Evolutionary conservation across 116 monocot genomes (phyloP), one percentile per base, ranked within the genome.

Genomic region (Zostera marina): DNA sequence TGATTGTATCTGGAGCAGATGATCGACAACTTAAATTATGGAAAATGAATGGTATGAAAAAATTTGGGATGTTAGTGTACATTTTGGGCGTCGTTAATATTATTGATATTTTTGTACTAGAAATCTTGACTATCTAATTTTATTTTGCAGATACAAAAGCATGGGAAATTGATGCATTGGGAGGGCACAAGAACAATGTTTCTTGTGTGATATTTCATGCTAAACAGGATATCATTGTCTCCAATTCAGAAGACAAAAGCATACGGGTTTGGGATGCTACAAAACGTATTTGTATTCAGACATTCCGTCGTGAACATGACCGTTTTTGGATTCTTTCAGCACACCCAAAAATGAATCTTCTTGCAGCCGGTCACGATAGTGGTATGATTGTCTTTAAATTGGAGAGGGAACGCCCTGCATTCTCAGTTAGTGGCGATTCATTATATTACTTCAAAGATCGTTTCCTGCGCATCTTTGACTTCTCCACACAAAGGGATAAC

Each of bases 231-330:
- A 84, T 93, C 14, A 93, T 93, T 52, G 93, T 93, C 17, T 93
- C 93, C 23, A 93, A 93, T 63, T 93, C 93, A 39, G 93, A 93
- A 70, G 93, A 93, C 68, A 93, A 88, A 66, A 87, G 87, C 60
- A 93, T 93, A 61, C 88, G 93, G 9, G 72, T 93, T 20, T 93
- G 93, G 93, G 93, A 93, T 83, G 88, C 77, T 47, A 93, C 93
- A 21, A 93, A 93, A 59, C 73, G 93, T 17, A 84, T 88, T 41
- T 79, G 88, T 5, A 67, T 88, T 53, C 93, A 93, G 52, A 93
- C 88, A 7, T 93, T 93, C 68, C 88, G 93, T 8, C 73, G 93
- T 11, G 93, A 93, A 63, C 93, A 93, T 66, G 93, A 93, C 61
- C 83, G 93, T 11, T 93, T 93, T 67, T 93, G 93, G 93, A 84